phyloP scores from a whole-genome alignment of 345 rosid species.

The Conringia planisiliqua region DNA sequence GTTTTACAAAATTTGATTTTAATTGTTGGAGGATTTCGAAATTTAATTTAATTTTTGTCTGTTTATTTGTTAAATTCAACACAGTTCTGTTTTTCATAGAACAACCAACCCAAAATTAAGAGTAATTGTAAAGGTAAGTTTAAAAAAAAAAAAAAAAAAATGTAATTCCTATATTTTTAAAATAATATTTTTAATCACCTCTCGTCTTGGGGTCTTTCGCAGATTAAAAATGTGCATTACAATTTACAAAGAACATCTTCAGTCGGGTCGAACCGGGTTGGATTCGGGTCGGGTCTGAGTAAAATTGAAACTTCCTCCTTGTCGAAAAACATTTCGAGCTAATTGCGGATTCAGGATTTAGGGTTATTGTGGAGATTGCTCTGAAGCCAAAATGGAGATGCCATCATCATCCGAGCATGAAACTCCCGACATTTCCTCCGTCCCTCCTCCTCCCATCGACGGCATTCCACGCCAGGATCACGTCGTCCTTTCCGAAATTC shows the following conservation, averaged over 20 bases:
- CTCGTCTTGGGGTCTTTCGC: too few relatives aligned
- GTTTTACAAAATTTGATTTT: too few relatives aligned
- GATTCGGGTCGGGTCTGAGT: neutral
- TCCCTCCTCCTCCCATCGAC: constrained; percentile 16
- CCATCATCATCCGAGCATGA: constrained; percentile 21
- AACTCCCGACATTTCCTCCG: constrained; percentile 8
- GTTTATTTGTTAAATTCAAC: too few relatives aligned
- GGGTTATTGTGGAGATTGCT: neutral
- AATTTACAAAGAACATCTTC: neutral
- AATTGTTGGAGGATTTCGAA: too few relatives aligned
- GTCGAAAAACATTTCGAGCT: neutral
- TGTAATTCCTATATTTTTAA: too few relatives aligned
- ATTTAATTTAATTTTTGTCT: too few relatives aligned
- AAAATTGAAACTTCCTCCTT: neutral
- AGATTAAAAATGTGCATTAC: too few relatives aligned
- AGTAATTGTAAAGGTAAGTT: too few relatives aligned
- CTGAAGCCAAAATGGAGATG: constrained; percentile 19
- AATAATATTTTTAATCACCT: too few relatives aligned
- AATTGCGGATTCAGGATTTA: neutral
- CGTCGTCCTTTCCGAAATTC: constrained; percentile 3
- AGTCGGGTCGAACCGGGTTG: neutral
- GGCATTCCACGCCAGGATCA: constrained; percentile 2
- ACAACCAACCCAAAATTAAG: too few relatives aligned
- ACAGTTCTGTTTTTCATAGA: too few relatives aligned
- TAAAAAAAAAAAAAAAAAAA: too few relatives aligned